Percentiles rank a stretch among this genome's conserved stretches.
Conservation (phyloP, 2,329 filamentous ascomycete genomes). For the Sporothrix pseudoabietina region DNA sequence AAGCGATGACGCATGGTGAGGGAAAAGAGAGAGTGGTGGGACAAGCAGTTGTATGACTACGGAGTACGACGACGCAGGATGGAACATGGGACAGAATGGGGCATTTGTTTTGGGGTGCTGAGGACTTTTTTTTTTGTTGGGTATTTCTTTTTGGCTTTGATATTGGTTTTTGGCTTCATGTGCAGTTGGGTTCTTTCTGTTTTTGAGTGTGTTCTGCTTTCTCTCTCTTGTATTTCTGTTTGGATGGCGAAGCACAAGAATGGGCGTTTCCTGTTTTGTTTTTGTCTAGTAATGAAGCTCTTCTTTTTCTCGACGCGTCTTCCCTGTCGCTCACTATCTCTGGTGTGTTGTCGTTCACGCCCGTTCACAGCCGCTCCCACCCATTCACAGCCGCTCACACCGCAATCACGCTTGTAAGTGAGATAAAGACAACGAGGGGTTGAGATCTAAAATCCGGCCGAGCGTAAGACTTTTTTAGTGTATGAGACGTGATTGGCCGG, state of each 20-base stretch:
- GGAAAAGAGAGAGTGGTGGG: background rate
- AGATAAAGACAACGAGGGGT: background rate
- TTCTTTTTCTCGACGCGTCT: constrained; percentile 1
- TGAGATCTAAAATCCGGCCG: background rate
- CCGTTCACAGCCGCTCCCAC: background rate
- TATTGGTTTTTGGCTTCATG: constrained; percentile 6
- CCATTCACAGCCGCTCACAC: background rate
- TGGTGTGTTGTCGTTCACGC: background rate
- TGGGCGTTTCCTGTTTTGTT: constrained; percentile 13
- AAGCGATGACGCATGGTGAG: background rate
- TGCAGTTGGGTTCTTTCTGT: background rate
- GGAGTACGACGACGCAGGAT: background rate
- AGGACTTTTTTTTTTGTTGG: background rate
- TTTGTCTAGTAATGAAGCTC: constrained; percentile 25
- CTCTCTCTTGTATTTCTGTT: background rate
- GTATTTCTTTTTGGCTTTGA: constrained; percentile 1
- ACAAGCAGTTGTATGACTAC: background rate
- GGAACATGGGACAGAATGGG: constrained; percentile 12
- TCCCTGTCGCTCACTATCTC: background rate
- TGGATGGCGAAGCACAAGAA: constrained; percentile 20
- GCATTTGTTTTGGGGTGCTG: background rate
- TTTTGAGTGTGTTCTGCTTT: background rate
- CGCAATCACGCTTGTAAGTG: background rate
- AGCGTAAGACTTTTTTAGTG: constrained; percentile 10
- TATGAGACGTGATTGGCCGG: background rate